phyloP scores from a whole-genome alignment of 164 flowering plant genomes.

The Vitis rupestris region DNA sequence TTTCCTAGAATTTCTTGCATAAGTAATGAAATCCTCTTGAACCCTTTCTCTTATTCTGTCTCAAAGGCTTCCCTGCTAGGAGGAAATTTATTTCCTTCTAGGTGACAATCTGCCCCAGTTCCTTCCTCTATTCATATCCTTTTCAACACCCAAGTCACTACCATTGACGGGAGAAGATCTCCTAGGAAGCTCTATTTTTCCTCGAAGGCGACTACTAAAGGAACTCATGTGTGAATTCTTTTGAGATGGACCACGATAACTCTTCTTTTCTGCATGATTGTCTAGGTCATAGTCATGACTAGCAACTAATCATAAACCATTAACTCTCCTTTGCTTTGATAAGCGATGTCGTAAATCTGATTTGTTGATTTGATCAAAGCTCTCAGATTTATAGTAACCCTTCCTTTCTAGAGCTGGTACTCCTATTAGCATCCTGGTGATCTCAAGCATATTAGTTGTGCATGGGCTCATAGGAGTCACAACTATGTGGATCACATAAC shows the following conservation, averaged over 20 bases:
- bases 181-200: slow-evolving; percentile 58
- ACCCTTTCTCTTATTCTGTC: slow-evolving; percentile 46
- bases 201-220: slow-evolving; percentile 58
- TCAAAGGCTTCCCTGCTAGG: slow-evolving; percentile 40
- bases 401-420: slow-evolving; percentile 46
- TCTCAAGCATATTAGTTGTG: slow-evolving; percentile 57
- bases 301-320: slow-evolving; percentile 64
- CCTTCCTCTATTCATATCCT: slow-evolving; percentile 48
- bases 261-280: slow-evolving; percentile 34
- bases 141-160: slow-evolving; percentile 29
- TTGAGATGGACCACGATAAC: slow-evolving; percentile 26
- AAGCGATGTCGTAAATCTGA: slow-evolving; percentile 66
- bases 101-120: slow-evolving; percentile 45
- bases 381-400: slow-evolving; percentile 32
- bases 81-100: slow-evolving; percentile 26
- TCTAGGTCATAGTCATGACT: slow-evolving; percentile 44
- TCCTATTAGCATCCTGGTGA: slow-evolving; percentile 22
- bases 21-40: slow-evolving; percentile 32
- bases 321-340: slow-evolving; percentile 55
- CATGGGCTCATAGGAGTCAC: slow-evolving; percentile 45
- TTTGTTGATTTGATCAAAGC: slow-evolving; percentile 39
- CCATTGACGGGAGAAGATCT: slow-evolving; percentile 36
- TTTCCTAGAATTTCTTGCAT: slow-evolving; percentile 35
- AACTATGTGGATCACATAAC: slow-evolving; percentile 34
- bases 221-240: slow-evolving; percentile 50